Evolutionary conservation across 805 yeast genomes (phyloP).

Genomic region (Saccharomycopsis oosterbeekiorum): DNA sequence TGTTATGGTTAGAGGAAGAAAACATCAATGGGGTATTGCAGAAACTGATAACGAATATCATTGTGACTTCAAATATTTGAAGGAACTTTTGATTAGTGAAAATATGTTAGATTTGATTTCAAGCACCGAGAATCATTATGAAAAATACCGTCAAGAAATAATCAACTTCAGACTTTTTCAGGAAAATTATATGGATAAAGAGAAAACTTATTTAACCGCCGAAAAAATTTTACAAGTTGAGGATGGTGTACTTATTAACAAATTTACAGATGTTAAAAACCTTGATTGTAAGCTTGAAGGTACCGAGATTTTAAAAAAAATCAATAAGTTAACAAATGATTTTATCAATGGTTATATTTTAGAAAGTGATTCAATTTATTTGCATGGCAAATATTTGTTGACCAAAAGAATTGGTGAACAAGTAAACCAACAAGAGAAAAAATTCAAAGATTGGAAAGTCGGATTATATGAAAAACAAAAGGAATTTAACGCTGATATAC

Average conservation of each 20-base stretch:
- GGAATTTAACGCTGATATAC: slow-evolving; percentile 46
- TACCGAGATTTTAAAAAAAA: slow-evolving; percentile 30
- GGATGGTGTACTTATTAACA: slow-evolving; percentile 7
- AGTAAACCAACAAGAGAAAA: slow-evolving; percentile 40
- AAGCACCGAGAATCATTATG: slow-evolving; percentile 72
- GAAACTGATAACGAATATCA: slow-evolving; percentile 71
- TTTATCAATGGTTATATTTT: slow-evolving; percentile 32
- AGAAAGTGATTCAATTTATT: slow-evolving; percentile 37
- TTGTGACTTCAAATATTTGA: slow-evolving; percentile 64
- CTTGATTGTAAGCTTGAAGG: slow-evolving; percentile 17
- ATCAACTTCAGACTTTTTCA: slow-evolving; percentile 35
- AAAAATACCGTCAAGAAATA: slow-evolving; percentile 51
- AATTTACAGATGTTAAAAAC: slow-evolving; percentile 6
- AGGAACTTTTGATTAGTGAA: slow-evolving; percentile 54
- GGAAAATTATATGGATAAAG: background rate
- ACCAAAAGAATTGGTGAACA: slow-evolving; percentile 35
- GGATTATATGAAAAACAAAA: slow-evolving; percentile 46
- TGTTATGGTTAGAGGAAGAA: slow-evolving; percentile 56
- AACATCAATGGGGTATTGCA: slow-evolving; percentile 78
- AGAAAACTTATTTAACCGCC: background rate
- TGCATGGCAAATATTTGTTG: slow-evolving; percentile 34
- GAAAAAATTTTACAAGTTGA: slow-evolving; percentile 1
- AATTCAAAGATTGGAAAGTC: slow-evolving; percentile 54
- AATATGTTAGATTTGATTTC: slow-evolving; percentile 69
- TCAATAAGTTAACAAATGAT: slow-evolving; percentile 29